phyloP scores from a whole-genome alignment of 345 rosid genomes.

The Murraya paniculata region DNA sequence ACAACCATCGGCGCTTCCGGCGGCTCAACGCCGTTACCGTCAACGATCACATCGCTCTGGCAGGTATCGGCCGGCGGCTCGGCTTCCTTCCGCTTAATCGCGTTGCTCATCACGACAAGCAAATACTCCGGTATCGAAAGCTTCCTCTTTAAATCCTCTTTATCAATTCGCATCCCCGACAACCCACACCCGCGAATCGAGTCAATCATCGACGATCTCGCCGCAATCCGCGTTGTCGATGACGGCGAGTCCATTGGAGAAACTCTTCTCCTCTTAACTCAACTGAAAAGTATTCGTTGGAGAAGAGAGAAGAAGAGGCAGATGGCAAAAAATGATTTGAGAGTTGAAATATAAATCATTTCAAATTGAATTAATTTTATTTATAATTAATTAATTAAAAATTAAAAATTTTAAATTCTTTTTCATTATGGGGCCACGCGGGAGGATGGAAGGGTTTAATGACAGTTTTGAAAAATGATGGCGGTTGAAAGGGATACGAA shows the following conservation, averaged over 20 bases:
- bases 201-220: constrained; percentile 62
- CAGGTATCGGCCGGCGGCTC: constrained; percentile 36
- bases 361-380: neutral
- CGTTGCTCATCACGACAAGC: constrained; percentile 57
- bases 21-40: constrained; percentile 8
- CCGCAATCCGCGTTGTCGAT: constrained; percentile 47
- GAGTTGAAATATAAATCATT: neutral
- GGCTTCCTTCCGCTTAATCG: constrained; percentile 50
- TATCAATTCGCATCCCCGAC: constrained; percentile 63
- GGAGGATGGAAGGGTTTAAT: neutral
- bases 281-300: neutral
- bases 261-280: neutral
- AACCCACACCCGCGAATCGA: constrained; percentile 61
- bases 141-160: constrained; percentile 55
- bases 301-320: neutral
- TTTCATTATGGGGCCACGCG: neutral
- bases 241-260: constrained; percentile 49
- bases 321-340: neutral
- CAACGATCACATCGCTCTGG: constrained; percentile 4
- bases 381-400: neutral
- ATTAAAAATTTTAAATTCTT: neutral
- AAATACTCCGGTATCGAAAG: constrained; percentile 68
- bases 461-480: neutral
- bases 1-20: constrained; percentile 82
- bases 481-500: neutral